A percentile compares a stretch with the other conserved stretches of the same genome.
These are phyloP conservation scores for Pseudopithomyces maydicus DNA, from an alignment of 2,329 filamentous ascomycete genomes.

Conservation along the genomic window DNA sequence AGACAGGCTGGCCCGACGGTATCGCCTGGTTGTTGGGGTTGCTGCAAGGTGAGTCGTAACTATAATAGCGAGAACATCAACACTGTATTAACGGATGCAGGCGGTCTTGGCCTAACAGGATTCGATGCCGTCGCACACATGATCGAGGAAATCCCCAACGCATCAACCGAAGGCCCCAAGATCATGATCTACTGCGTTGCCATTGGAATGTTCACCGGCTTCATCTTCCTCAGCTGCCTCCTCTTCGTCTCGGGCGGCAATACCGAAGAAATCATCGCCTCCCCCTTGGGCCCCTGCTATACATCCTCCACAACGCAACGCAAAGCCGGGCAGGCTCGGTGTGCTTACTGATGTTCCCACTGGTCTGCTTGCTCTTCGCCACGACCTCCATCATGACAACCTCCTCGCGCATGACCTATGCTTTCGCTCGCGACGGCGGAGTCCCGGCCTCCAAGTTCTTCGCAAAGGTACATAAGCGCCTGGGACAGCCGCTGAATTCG, in stretches of 20 bases:
- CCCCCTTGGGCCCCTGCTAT: constrained; percentile 63
- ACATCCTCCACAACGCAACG: constrained; percentile 68
- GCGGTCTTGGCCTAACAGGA: constrained; percentile 59
- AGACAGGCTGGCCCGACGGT: constrained; percentile 72
- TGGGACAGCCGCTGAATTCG: constrained; percentile 70
- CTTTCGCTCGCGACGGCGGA: constrained; percentile 70
- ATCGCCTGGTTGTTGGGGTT: constrained; percentile 59
- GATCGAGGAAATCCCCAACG: constrained; percentile 65
- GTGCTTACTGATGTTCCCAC: constrained; percentile 69
- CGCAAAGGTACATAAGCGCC: constrained; percentile 63
- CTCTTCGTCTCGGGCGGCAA: constrained; percentile 66
- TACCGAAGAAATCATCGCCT: constrained; percentile 60
- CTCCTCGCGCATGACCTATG: constrained; percentile 68
- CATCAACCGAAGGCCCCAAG: constrained; percentile 63
- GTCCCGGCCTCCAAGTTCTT: constrained; percentile 67
- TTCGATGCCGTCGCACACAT: constrained; percentile 61
- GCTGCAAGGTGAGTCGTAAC: constrained; percentile 52
- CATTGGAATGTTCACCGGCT: constrained; percentile 67
- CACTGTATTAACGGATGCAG: not conserved
- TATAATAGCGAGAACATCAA: not conserved
- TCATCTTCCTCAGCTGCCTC: constrained; percentile 65
- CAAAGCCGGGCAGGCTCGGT: constrained; percentile 64
- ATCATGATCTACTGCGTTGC: constrained; percentile 70
- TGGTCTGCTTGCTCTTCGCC: constrained; percentile 68
- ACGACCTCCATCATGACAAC: constrained; percentile 70